These are phyloP conservation scores for Begonia masoniana DNA, from an alignment of 306 rosid genomes.

Conservation along the genomic window DNA sequence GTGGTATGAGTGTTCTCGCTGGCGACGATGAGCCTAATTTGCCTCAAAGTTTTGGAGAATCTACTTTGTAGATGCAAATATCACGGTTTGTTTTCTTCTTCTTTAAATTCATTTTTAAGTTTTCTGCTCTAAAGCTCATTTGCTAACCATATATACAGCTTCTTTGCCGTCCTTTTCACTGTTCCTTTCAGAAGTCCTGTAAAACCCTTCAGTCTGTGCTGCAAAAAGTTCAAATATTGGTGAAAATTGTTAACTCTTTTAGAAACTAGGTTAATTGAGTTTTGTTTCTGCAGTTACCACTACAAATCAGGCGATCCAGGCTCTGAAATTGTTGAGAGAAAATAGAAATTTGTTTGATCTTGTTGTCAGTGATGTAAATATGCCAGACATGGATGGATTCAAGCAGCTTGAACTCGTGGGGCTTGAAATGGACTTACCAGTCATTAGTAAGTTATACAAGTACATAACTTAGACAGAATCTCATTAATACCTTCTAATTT, in stretches of 20 bases:
- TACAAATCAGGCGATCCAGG: conserved; percentile 47
- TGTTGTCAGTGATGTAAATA: conserved; percentile 71
- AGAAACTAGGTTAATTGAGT: too few relatives aligned
- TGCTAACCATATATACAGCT: too few relatives aligned
- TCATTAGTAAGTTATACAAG: conserved; percentile 49
- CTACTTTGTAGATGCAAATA: conserved; percentile 73
- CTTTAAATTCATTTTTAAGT: conserved; percentile 1
- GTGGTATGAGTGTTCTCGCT: conserved; percentile 77
- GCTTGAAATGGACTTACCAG: conserved; percentile 87
- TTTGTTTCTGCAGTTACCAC: conserved; percentile 47
- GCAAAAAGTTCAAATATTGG: too few relatives aligned
- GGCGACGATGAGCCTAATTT: conserved; percentile 65
- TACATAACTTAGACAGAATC: too few relatives aligned
- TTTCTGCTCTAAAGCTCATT: too few relatives aligned
- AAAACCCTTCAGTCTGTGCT: too few relatives aligned
- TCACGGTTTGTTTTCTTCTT: conserved; percentile 40
- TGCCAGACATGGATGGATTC: conserved; percentile 93
- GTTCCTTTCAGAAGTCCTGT: too few relatives aligned
- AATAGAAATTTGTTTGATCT: conserved; percentile 56
- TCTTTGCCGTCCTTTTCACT: too few relatives aligned
- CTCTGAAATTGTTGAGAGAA: conserved; percentile 57
- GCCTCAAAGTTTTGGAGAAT: conserved; percentile 50
- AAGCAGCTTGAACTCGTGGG: conserved; percentile 72
- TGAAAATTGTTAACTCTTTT: too few relatives aligned
- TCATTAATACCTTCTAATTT: too few relatives aligned